A percentile compares a stretch with the other conserved stretches of the same genome.
Evolutionary conservation across 192 early-diverging fungal genomes (phyloP).

Genomic region (Dissophora ornata): DNA sequence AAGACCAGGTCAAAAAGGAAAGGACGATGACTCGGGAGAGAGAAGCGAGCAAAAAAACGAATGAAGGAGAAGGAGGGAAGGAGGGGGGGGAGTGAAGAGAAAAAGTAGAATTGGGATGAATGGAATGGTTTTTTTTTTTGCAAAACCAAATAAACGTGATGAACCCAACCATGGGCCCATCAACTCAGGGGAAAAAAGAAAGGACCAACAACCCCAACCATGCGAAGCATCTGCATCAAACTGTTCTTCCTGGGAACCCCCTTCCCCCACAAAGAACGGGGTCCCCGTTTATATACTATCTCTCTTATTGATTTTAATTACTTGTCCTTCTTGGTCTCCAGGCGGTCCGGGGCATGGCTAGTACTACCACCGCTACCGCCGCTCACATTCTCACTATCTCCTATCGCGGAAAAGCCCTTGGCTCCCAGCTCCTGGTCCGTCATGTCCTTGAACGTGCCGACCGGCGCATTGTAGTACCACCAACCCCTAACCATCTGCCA

Average conservation of each 20-base stretch:
- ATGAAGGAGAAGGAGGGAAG: not conserved
- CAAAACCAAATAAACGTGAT: too few relatives aligned
- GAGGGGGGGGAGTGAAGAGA: not conserved
- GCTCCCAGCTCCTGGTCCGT: constrained; percentile 26
- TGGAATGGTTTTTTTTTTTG: too few relatives aligned
- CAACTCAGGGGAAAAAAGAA: too few relatives aligned
- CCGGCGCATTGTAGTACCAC: constrained; percentile 34
- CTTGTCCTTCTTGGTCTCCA: constrained; percentile 38
- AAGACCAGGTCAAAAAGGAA: too few relatives aligned
- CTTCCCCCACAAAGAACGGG: too few relatives aligned
- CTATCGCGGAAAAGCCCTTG: too few relatives aligned
- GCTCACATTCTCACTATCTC: too few relatives aligned
- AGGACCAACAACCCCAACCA: too few relatives aligned
- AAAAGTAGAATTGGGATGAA: not conserved
- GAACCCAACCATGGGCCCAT: too few relatives aligned
- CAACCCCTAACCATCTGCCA: constrained; percentile 37
- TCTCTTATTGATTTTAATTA: constrained; percentile 1
- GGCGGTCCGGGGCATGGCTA: not conserved
- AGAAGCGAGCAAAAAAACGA: not conserved
- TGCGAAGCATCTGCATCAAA: not conserved
- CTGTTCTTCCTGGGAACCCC: constrained; percentile 16
- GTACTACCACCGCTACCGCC: not conserved
- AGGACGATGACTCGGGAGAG: too few relatives aligned
- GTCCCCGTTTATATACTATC: too few relatives aligned
- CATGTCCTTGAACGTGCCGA: constrained; percentile 31